Percentiles rank a stretch among this genome's conserved stretches.
phyloP scores from a whole-genome alignment of 2,329 filamentous ascomycete genomes.

The Penicillium glabrum region DNA sequence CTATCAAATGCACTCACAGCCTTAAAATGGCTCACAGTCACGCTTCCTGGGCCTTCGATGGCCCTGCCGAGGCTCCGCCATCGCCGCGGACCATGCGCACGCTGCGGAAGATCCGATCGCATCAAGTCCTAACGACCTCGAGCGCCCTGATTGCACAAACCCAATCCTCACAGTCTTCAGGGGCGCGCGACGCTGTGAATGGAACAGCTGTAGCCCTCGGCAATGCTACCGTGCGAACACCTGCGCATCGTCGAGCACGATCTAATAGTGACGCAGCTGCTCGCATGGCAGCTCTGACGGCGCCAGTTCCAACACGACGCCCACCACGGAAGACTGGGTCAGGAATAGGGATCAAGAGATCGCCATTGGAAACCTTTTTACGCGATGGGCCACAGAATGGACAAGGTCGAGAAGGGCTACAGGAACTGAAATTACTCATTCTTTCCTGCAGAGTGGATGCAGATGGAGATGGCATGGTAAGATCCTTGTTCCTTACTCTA shows the following conservation, averaged over 20 bases:
- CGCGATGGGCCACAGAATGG: conserved; percentile 76
- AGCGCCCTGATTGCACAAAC: conserved; percentile 63
- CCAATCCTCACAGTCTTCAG: conserved; percentile 22
- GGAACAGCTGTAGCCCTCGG: conserved; percentile 29
- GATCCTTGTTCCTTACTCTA: conserved; percentile 4
- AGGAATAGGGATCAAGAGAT: conserved; percentile 47
- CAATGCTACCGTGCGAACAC: conserved; percentile 26
- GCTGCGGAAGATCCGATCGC: conserved; percentile 73
- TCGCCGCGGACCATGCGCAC: conserved; percentile 67
- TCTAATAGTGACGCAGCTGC: conserved; percentile 71
- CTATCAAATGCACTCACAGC: conserved; percentile 10
- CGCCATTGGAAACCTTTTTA: conserved; percentile 69
- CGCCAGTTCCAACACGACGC: conserved; percentile 26
- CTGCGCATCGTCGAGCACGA: conserved; percentile 55
- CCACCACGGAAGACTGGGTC: conserved; percentile 46
- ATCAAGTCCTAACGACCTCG: conserved; percentile 64
- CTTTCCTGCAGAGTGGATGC: conserved; percentile 52
- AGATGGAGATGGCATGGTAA: conserved; percentile 55
- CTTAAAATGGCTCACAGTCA: conserved; percentile 23
- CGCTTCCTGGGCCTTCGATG: conserved; percentile 27
- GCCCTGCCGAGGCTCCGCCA: conserved; percentile 39
- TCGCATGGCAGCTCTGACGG: conserved; percentile 29
- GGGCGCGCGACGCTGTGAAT: conserved; percentile 16
- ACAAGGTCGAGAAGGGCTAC: conserved; percentile 51
- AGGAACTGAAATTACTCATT: conserved; percentile 50